Conservation (phyloP, 164 flowering plant species). For the Akebia trifoliata region DNA sequence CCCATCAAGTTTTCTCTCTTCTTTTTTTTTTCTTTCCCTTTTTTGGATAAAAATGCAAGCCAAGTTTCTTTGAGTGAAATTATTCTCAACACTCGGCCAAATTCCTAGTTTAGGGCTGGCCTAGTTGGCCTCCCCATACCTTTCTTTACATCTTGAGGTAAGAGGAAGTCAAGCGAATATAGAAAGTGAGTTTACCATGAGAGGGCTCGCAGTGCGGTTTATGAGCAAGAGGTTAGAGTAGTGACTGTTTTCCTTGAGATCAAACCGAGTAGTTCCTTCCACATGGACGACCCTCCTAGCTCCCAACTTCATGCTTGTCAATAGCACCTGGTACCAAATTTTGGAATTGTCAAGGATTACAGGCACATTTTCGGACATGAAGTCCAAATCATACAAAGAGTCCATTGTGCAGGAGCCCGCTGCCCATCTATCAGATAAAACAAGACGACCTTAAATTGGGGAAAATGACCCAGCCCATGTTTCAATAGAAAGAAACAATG, state of each 20-base stretch:
- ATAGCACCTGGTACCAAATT: conserved; percentile 61
- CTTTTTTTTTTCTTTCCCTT: no score
- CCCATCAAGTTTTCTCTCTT: no score
- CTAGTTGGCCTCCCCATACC: no score
- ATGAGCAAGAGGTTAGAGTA: conserved; percentile 73
- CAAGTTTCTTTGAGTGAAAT: neutral
- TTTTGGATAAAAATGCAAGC: no score
- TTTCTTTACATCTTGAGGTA: no score
- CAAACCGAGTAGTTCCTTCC: conserved; percentile 50
- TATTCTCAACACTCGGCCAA: neutral
- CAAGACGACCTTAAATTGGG: conserved; percentile 13
- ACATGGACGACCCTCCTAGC: conserved; percentile 76
- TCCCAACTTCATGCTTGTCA: conserved; percentile 84
- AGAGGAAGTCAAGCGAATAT: no score
- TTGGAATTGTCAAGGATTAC: conserved; percentile 88
- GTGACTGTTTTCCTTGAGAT: conserved; percentile 49
- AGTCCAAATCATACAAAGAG: conserved; percentile 80
- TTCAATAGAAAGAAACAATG: no score
- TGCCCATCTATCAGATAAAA: conserved; percentile 62
- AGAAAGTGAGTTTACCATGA: conserved; percentile 53
- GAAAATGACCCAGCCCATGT: no score
- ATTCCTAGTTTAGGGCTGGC: neutral
- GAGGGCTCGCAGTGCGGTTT: conserved; percentile 92
- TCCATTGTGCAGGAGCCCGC: conserved; percentile 79
- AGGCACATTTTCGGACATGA: conserved; percentile 77